Base-by-base conservation (phyloP, 805 yeast genomes). In the Cyberlindnera xylosilytica region DNA sequence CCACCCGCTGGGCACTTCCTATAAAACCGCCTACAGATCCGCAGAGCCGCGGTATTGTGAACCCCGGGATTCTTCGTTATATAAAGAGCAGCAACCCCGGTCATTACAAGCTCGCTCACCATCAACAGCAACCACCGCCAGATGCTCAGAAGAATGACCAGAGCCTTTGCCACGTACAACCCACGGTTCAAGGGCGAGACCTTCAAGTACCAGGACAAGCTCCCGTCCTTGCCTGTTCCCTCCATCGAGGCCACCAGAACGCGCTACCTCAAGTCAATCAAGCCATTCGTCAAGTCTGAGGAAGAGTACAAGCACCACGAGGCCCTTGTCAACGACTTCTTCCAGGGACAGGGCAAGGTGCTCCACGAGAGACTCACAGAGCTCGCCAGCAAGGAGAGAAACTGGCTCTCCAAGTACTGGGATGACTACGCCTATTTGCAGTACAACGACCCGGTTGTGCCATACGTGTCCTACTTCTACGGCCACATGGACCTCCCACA, bases 401-500 rank as follows among this genome's bases (percentile, higher is more conserved):
- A 91, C 64, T 91, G 99, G 99, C 73, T 91, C 56, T 77, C 85
- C 36, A 83, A 78, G 46, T 88, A 83, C 74, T 91, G 99, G 99
- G 96, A 91, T 63, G 84, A 86, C 56, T 87, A 85, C 53, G 96
- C 97, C 17, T 91, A 91, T 66, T 71, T 91, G 70, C 80, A 84
- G 31, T 90, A 88, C 68, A 76, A 93, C 52, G 98, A 88, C 64
- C 96, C 98, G 0, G 86, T 91, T n/a, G 86, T 87, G 20, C 97
- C 98, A 11, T 90, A 81, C 60, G 96, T 88, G 28, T 85, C 96
- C 17, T 91, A 91, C 69, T 93, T 88, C 55, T 91, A 78, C 67
- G 75, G 81, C 41, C 96, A 91, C 69, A 83, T 78, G 63, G 91
- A 86, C 55, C 51, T 70, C 28, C 70, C 72, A 6, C 42, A 47